Evolutionary conservation across 2,329 filamentous ascomycete species (phyloP).

Genomic region (Hypoxylon sp.): DNA sequence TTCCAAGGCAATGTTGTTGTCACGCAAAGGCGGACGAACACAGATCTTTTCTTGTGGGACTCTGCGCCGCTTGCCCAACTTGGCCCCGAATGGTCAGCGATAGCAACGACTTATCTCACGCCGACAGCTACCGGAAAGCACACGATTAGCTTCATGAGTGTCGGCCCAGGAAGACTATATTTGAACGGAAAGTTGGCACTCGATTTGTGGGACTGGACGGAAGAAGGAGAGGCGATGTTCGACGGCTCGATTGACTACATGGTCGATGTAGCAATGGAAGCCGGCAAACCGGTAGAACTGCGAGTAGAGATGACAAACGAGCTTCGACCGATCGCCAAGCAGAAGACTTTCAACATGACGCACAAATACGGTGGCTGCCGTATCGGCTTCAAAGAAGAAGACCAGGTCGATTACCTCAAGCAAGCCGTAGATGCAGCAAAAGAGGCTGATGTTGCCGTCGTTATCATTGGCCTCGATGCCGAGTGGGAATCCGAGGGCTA

Average conservation of each 20-base stretch:
- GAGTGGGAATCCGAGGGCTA: slow-evolving; percentile 84
- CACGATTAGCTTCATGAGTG: slow-evolving; percentile 75
- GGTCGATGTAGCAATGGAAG: slow-evolving; percentile 69
- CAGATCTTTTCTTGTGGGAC: slow-evolving; percentile 77
- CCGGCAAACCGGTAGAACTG: slow-evolving; percentile 69
- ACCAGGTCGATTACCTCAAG: slow-evolving; percentile 70
- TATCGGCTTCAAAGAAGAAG: slow-evolving; percentile 76
- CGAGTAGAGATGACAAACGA: slow-evolving; percentile 75
- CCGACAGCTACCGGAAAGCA: slow-evolving; percentile 70
- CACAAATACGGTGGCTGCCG: slow-evolving; percentile 78
- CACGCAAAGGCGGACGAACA: slow-evolving; percentile 70
- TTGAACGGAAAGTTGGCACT: slow-evolving; percentile 70
- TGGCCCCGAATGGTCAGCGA: slow-evolving; percentile 72
- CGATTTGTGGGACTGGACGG: slow-evolving; percentile 76
- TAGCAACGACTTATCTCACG: slow-evolving; percentile 70
- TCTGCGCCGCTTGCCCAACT: slow-evolving; percentile 71
- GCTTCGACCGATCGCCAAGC: slow-evolving; percentile 70
- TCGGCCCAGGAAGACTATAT: slow-evolving; percentile 72
- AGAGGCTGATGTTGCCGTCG: slow-evolving; percentile 73
- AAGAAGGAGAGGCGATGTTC: slow-evolving; percentile 78
- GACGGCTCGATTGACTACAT: slow-evolving; percentile 74
- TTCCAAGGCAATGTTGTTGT: slow-evolving; percentile 69
- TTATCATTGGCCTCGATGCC: slow-evolving; percentile 76
- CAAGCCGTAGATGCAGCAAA: slow-evolving; percentile 72
- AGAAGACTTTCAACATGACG: slow-evolving; percentile 66